Base-by-base conservation (phyloP, 2,329 filamentous ascomycete genomes). In the Fusarium tricinctum region DNA sequence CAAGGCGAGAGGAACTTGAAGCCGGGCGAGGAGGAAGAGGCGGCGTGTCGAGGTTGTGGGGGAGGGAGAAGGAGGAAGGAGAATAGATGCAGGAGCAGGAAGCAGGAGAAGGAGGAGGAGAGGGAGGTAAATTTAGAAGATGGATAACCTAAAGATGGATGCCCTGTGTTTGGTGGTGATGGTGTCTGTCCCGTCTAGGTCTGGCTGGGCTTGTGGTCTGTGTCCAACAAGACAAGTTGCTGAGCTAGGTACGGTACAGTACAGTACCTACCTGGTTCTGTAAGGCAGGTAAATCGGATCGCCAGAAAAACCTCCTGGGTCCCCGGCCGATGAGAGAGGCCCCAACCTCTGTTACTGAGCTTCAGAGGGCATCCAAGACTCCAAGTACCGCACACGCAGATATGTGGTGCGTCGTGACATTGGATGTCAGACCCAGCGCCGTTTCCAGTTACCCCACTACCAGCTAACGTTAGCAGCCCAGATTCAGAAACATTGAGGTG, bases 221-320 rank as follows among this genome's bases (percentile, higher is more conserved):
- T 33, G 30, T 33, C 30, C 30, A 33, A 33, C 30, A 33, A 33
- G 30, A 33, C 30, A 33, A 33, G 30, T 49, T 43, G 20, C 32
- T 58, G 26, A 43, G 40, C 17, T 26, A 42, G 28, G 35, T 30
- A 30, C 9, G 28, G 28, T 30, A 30, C 28, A 30, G 28, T 26
- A 26, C 26, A 23, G 23, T 12, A 30, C 28, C 28, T 30, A 30
- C 28, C 44, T 50, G 52, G 44, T 54, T 50, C 43, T 32, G 49
- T 39, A 35, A 22, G 38, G 43, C 49, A 22, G 38, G 43, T 55
- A 49, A 48, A 73, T 72, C 72, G 66, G 68, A 73, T 73, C 69
- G 67, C 69, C 70, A 66, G 32, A 74, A 74, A 38, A 73, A 45
- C 53, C 53, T 73, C 70, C 68, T 72, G 68, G 71, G 66, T 58